Base-by-base conservation (phyloP, 2,329 filamentous ascomycete genomes). In the Penicillium sp. region DNA sequence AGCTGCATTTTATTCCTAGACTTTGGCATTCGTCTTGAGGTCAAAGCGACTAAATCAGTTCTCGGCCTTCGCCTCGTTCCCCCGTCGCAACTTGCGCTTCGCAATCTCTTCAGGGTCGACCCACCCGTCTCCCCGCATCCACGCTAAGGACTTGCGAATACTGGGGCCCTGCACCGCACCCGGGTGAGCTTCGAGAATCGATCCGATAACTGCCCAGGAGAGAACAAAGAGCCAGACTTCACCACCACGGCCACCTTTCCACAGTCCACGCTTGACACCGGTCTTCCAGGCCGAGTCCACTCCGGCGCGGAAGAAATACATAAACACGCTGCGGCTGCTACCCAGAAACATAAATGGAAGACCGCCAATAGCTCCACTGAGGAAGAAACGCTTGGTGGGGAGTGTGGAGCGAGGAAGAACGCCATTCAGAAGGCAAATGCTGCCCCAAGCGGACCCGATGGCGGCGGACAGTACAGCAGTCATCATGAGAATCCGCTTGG, bases 211-310 rank as follows among this genome's bases (percentile, higher is more conserved):
- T 63, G 89, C 89, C 73, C 96, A 78, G 44, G 90, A 88, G 16
- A 85, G 72, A 15, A 93, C 87, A 66, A 97, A 92, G 3, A 97
- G 76, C 76, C 87, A 83, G 5, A 96, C 84, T 72, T 97, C 93
- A 0, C 91, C 91, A 34, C 89, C 88, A 64, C 81, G 84, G 69
- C 94, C 81, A 10, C 89, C 89, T 59, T 82, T 85, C 90, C 93
- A 96, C 85, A 90, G 90, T 1, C 90, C 83, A 31, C 87, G 79
- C 84, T 97, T 97, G 50, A 88, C 84, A n/a, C 92, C 91, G 0
- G 95, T 90, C 77, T 95, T 95, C 90, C 91, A 97, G 42, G 91
- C 72, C 34, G 85, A 89, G 69, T 95, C 89, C 28, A 96, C 78
- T 54, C 87, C 90, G n/a, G 86, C 76, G 2, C 92, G 81, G 28